Conservation (phyloP, 1,284 basidiomycete genomes). For the Rugosomyces carneus region DNA sequence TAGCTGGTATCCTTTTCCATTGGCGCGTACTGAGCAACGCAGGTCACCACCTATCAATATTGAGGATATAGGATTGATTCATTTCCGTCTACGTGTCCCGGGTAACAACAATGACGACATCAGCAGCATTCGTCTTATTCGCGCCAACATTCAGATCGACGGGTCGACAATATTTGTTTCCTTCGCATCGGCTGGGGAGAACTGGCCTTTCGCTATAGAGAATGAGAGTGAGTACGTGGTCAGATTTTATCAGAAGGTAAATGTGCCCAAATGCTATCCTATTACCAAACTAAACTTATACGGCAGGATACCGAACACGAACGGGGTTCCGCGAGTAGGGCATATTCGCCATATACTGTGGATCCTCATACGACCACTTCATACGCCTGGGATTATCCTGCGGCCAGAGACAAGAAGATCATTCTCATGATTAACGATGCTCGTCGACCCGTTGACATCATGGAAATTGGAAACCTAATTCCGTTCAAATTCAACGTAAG, state of each 20-base stretch:
- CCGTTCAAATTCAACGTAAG: slow-evolving; percentile 83
- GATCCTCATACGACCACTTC: slow-evolving; percentile 49
- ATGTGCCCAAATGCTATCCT: slow-evolving; percentile 11
- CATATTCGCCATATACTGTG: slow-evolving; percentile 47
- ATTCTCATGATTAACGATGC: slow-evolving; percentile 60
- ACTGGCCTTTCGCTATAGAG: slow-evolving; percentile 89
- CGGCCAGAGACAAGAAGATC: slow-evolving; percentile 79
- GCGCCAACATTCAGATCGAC: slow-evolving; percentile 81
- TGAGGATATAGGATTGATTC: slow-evolving; percentile 83
- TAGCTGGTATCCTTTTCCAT: not conserved
- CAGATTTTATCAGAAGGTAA: slow-evolving; percentile 73
- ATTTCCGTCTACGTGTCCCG: slow-evolving; percentile 61
- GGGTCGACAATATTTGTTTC: slow-evolving; percentile 89
- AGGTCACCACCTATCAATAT: slow-evolving; percentile 94
- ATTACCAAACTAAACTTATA: slow-evolving; percentile 1
- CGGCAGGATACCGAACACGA: slow-evolving; percentile 49
- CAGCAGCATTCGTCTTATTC: slow-evolving; percentile 55
- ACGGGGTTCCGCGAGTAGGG: slow-evolving; percentile 28
- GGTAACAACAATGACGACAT: slow-evolving; percentile 25
- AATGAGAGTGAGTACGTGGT: slow-evolving; percentile 82
- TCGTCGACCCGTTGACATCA: slow-evolving; percentile 81
- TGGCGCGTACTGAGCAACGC: slow-evolving; percentile 8
- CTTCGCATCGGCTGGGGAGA: slow-evolving; percentile 57
- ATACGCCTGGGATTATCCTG: slow-evolving; percentile 96
- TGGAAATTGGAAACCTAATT: slow-evolving; percentile 92